These are phyloP conservation scores for Cordyceps pruinosa DNA, from an alignment of 2,329 filamentous ascomycete genomes.

Conservation along the genomic window DNA sequence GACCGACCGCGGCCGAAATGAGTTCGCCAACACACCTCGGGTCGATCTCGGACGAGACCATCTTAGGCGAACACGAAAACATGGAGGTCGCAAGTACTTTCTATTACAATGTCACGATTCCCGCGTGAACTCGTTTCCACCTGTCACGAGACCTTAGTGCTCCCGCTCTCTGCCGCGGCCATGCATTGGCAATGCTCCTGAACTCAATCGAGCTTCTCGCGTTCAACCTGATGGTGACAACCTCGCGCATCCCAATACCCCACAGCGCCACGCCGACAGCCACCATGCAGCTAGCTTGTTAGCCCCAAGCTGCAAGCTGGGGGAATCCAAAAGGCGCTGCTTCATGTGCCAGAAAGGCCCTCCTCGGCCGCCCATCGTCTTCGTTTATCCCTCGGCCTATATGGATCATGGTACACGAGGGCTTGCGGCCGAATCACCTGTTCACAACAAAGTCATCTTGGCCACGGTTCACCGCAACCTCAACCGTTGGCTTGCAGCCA, in stretches of 20 bases:
- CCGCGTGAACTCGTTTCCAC: not conserved
- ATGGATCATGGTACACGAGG: not conserved
- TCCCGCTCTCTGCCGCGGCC: too few relatives aligned
- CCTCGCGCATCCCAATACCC: too few relatives aligned
- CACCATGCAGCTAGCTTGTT: not conserved
- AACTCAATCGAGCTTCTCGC: not conserved
- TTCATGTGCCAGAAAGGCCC: not conserved
- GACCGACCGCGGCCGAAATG: too few relatives aligned
- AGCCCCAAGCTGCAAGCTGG: not conserved
- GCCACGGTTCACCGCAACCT: not conserved
- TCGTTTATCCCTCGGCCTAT: not conserved
- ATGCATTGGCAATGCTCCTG: not conserved
- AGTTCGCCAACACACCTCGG: too few relatives aligned
- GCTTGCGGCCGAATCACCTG: not conserved
- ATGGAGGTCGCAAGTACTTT: too few relatives aligned
- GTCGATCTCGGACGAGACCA: too few relatives aligned
- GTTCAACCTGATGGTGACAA: too few relatives aligned
- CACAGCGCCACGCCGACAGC: conserved; percentile 4
- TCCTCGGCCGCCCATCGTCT: not conserved
- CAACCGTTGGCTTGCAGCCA: too few relatives aligned
- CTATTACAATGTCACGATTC: not conserved
- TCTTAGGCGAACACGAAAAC: too few relatives aligned
- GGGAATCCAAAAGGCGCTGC: too few relatives aligned
- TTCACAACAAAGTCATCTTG: too few relatives aligned
- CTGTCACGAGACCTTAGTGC: not conserved